phyloP scores from a whole-genome alignment of 169 alveolate genomes.

The Eimeria acervulina region DNA sequence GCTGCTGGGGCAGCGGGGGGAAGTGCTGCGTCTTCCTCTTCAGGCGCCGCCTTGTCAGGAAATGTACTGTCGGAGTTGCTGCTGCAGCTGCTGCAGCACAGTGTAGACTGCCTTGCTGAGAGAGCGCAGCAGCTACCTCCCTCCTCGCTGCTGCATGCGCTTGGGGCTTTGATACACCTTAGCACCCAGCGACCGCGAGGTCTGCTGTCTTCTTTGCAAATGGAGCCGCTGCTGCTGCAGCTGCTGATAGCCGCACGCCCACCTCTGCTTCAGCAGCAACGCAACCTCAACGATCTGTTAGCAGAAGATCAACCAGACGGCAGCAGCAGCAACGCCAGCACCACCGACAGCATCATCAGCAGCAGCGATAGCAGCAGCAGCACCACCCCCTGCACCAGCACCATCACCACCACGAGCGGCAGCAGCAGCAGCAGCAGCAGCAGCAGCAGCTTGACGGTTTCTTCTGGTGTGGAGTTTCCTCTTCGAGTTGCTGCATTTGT shows the following conservation, averaged over 20 bases:
- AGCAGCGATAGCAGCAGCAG: conserved; percentile 46
- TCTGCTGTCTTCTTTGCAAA: too few species aligned
- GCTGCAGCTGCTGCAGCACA: conserved; percentile 42
- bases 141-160: background rate
- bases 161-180: background rate
- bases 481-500: background rate
- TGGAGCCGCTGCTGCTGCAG: background rate
- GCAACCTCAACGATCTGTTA: background rate
- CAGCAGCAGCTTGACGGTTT: too few species aligned
- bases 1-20: conserved; percentile 16
- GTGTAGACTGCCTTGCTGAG: background rate
- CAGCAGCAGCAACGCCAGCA: conserved; percentile 31
- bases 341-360: background rate
- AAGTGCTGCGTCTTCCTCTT: background rate
- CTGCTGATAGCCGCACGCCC: background rate
- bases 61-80: background rate
- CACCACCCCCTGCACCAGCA: too few species aligned
- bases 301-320: background rate
- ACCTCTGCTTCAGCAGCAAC: conserved; percentile 3
- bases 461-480: background rate
- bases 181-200: background rate
- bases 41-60: background rate
- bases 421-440: too few species aligned
- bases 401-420: too few species aligned
- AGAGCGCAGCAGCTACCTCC: conserved; percentile 2